phyloP scores from a whole-genome alignment of 2,329 filamentous ascomycete species.

The Penicillium sp. region DNA sequence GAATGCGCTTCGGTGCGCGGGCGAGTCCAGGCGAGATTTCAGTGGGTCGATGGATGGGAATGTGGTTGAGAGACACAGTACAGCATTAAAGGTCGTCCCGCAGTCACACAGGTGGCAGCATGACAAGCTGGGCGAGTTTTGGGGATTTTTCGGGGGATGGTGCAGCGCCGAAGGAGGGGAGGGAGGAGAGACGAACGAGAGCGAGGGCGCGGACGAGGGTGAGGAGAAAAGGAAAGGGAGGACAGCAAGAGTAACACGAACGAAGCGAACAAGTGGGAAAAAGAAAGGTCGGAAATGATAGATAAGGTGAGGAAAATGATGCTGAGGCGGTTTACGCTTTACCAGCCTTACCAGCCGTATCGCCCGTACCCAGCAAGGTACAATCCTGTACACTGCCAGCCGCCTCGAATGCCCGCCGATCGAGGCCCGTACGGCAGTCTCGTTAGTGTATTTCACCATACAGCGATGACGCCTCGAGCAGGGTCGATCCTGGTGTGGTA shows the following conservation, averaged over 20 bases:
- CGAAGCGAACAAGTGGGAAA: conserved; percentile 1
- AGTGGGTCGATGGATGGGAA: conserved; percentile 37
- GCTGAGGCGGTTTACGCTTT: no score
- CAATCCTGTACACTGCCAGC: no score
- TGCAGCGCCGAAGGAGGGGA: no score
- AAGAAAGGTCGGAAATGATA: conserved; percentile 16
- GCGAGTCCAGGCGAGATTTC: conserved; percentile 29
- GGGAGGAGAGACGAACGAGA: conserved; percentile 5
- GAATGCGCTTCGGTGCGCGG: conserved; percentile 36
- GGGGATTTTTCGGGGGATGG: conserved; percentile 6
- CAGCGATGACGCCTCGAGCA: conserved; percentile 10
- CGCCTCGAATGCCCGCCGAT: no score
- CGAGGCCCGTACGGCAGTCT: no score
- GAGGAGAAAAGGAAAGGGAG: conserved; percentile 9
- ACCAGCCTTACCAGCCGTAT: no score
- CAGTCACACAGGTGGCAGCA: conserved; percentile 40
- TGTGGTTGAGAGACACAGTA: conserved; percentile 38
- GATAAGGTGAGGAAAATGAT: conserved; percentile 22
- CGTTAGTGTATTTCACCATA: no score
- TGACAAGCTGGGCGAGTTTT: conserved; percentile 25
- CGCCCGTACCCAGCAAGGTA: no score
- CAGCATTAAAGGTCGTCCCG: conserved; percentile 35
- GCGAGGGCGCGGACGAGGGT: conserved; percentile 12
- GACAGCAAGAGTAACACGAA: conserved; percentile 7
- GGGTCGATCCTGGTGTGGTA: conserved; percentile 12